Percentiles rank a stretch among this genome's conserved stretches.
Conservation (phyloP, 768 basidiomycete species). For the Mycena galopus region DNA sequence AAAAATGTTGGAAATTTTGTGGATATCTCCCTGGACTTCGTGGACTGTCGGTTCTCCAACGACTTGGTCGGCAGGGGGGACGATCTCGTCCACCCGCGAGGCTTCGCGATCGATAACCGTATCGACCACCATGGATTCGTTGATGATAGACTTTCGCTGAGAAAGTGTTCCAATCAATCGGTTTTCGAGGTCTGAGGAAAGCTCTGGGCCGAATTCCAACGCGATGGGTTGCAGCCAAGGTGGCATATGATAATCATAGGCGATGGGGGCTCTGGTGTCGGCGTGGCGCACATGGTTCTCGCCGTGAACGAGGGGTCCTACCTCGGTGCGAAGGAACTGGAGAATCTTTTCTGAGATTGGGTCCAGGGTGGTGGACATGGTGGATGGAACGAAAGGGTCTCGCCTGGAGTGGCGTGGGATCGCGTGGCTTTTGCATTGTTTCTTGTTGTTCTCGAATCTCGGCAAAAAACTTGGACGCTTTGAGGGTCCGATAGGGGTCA, state of each 20-base stretch:
- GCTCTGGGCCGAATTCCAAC: neutral
- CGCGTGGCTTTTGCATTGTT: neutral
- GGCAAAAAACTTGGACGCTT: no score
- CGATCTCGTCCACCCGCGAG: neutral
- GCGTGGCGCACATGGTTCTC: neutral
- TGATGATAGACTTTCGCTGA: neutral
- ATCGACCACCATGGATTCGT: neutral
- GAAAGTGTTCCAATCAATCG: neutral
- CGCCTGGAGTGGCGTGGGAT: slow-evolving; percentile 1
- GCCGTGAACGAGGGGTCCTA: neutral
- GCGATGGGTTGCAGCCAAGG: neutral
- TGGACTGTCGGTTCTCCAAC: slow-evolving; percentile 1
- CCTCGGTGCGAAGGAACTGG: neutral
- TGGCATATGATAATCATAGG: slow-evolving; percentile 29
- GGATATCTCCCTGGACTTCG: neutral
- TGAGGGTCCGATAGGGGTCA: no score
- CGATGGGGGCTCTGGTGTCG: slow-evolving; percentile 3
- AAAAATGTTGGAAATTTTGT: neutral
- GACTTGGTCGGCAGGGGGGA: neutral
- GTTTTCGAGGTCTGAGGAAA: neutral
- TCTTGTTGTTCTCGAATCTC: neutral
- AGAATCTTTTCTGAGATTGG: neutral
- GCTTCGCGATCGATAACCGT: neutral
- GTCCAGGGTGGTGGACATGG: neutral
- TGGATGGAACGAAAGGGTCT: neutral